Evolutionary conservation across 2,329 filamentous ascomycete genomes (phyloP).

Genomic region (Sarocladium oryzae): DNA sequence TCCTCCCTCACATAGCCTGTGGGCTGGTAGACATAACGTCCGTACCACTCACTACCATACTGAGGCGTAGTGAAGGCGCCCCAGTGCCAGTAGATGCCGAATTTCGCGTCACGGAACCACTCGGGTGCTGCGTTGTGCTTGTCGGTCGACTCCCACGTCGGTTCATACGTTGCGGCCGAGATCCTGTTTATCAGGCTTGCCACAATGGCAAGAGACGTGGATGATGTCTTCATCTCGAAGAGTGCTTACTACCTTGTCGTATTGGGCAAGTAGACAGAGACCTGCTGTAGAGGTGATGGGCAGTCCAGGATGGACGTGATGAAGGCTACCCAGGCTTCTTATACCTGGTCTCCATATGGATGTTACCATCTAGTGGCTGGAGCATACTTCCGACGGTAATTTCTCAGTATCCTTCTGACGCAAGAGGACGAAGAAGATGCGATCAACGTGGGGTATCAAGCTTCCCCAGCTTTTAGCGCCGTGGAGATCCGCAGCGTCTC

Average conservation of each 20-base stretch:
- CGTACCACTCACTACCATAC: conserved; percentile 12
- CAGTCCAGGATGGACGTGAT: neutral
- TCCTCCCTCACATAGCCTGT: neutral
- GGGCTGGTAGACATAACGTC: conserved; percentile 10
- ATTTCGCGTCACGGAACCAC: conserved; percentile 15
- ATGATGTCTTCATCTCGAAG: neutral
- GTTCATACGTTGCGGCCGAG: conserved; percentile 5
- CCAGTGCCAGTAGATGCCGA: conserved; percentile 15
- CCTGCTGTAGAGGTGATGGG: neutral
- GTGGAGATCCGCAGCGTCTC: neutral
- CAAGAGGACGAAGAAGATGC: neutral
- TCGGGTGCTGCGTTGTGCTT: conserved; percentile 10
- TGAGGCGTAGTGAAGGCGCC: conserved; percentile 13
- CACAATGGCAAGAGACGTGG: neutral
- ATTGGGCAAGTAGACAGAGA: neutral
- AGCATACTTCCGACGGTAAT: neutral
- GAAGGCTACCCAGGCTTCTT: too few species aligned
- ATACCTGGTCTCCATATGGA: too few species aligned
- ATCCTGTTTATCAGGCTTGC: neutral
- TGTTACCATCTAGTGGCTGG: neutral
- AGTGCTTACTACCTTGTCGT: neutral
- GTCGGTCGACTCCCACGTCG: conserved; percentile 13
- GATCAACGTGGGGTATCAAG: neutral
- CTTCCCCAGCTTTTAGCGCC: conserved; percentile 4
- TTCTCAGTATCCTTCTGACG: neutral